Conservation (phyloP, 345 rosid genomes). For the Citrus sp. region DNA sequence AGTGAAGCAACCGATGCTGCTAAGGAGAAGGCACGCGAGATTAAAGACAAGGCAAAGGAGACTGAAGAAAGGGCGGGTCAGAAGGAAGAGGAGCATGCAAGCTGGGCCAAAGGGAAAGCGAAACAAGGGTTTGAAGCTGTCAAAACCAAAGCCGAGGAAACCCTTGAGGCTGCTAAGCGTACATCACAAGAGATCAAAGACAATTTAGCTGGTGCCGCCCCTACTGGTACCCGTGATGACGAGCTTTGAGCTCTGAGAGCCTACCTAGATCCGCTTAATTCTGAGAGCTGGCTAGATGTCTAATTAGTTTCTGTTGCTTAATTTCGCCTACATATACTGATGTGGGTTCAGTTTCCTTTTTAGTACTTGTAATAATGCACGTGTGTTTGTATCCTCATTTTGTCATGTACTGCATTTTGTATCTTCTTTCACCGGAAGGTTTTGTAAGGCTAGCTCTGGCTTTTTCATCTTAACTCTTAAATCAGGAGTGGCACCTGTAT, state of each 20-base stretch:
- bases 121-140: slow-evolving; percentile 28
- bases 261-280: no score
- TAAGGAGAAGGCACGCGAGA: slow-evolving; percentile 18
- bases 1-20: not conserved
- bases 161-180: slow-evolving; percentile 2
- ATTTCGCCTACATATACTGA: no score
- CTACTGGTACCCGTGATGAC: not conserved
- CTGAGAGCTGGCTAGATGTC: no score
- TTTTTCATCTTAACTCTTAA: no score
- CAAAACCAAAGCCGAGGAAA: slow-evolving; percentile 25
- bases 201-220: not conserved
- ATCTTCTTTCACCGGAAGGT: no score
- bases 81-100: slow-evolving; percentile 17
- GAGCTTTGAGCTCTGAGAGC: not conserved
- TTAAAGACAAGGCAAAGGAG: slow-evolving; percentile 18
- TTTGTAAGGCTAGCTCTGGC: no score
- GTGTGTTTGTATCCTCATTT: no score
- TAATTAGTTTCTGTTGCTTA: no score
- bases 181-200: slow-evolving; percentile 6
- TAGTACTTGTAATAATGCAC: no score
- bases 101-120: slow-evolving; percentile 38
- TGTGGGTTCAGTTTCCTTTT: no score
- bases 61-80: not conserved
- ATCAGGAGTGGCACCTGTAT: no score
- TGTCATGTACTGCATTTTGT: no score